Evolutionary conservation across 805 yeast species (phyloP).

Genomic region (Zygosaccharomyces bisporus): DNA sequence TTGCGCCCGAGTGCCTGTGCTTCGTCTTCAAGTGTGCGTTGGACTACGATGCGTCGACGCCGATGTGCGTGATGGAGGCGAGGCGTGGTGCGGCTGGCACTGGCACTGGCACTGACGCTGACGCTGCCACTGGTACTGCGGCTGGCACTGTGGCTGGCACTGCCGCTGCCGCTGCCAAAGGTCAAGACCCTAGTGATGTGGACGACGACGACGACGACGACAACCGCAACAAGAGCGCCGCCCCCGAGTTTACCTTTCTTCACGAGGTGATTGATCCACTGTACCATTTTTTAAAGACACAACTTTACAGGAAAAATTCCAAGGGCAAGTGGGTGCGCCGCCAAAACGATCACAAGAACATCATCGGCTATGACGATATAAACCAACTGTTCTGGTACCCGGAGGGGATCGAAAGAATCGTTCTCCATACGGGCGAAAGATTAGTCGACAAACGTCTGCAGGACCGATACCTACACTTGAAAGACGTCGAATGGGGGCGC

Average conservation of each 20-base stretch:
- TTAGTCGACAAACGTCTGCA: conserved; percentile 52
- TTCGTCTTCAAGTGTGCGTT: conserved; percentile 82
- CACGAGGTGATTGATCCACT: conserved; percentile 74
- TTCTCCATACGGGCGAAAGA: conserved; percentile 42
- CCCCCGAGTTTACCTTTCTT: conserved; percentile 49
- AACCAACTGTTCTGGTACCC: conserved; percentile 85
- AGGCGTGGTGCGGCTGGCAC: conserved; percentile 68
- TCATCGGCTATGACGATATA: conserved; percentile 86
- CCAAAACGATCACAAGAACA: conserved; percentile 65
- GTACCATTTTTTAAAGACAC: conserved; percentile 62
- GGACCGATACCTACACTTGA: conserved; percentile 54
- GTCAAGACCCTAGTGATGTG: not conserved
- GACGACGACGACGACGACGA: not conserved
- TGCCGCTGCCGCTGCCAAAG: conserved; percentile 3
- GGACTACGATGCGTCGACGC: conserved; percentile 57
- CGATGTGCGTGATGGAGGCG: not conserved
- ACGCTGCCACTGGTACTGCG: not conserved
- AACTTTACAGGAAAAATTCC: conserved; percentile 48
- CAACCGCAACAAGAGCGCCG: conserved; percentile 7
- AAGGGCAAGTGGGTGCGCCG: conserved; percentile 58
- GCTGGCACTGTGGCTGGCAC: not conserved
- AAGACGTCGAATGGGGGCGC: conserved; percentile 59
- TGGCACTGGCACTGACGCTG: not conserved
- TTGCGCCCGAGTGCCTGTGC: conserved; percentile 86
- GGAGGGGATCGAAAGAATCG: conserved; percentile 59